Conservation (phyloP, 768 basidiomycete species). For the Clavulina sp. region DNA sequence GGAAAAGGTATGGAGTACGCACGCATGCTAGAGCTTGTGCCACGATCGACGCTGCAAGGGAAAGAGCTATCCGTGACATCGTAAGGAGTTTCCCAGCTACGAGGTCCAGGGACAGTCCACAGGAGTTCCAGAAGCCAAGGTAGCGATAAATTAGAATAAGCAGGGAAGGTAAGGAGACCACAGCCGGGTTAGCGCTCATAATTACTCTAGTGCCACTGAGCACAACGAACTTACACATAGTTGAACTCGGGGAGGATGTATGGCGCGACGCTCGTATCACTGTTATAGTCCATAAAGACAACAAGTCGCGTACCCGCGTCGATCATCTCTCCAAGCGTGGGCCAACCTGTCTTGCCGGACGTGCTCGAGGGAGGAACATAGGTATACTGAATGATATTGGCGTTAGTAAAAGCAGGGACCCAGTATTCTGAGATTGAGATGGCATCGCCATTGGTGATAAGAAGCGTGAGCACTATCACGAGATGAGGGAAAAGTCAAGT, state of each 20-base stretch:
- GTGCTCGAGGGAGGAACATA: slow-evolving; percentile 49
- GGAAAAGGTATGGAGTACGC: not conserved
- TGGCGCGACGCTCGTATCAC: slow-evolving; percentile 51
- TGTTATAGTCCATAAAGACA: slow-evolving; percentile 67
- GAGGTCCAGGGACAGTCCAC: not conserved
- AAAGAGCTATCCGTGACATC: not conserved
- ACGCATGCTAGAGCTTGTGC: not conserved
- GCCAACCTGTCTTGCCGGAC: slow-evolving; percentile 51
- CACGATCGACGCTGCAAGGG: not conserved
- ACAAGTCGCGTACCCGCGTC: slow-evolving; percentile 60
- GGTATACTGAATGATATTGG: slow-evolving; percentile 52
- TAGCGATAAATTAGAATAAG: no score
- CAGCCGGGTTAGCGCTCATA: no score
- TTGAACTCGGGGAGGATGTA: slow-evolving; percentile 39
- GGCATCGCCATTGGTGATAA: slow-evolving; percentile 74
- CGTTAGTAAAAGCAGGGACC: slow-evolving; percentile 48
- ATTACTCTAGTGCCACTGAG: not conserved
- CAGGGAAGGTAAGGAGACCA: no score
- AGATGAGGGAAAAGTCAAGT: not conserved
- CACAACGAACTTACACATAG: not conserved
- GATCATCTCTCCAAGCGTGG: slow-evolving; percentile 42
- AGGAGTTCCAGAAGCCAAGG: no score
- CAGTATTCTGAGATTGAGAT: slow-evolving; percentile 39
- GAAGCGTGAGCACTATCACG: slow-evolving; percentile 42
- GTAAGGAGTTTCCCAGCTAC: not conserved